Evolutionary conservation across 106 monocot species (phyloP).

Genomic region (Dioscorea alata): DNA sequence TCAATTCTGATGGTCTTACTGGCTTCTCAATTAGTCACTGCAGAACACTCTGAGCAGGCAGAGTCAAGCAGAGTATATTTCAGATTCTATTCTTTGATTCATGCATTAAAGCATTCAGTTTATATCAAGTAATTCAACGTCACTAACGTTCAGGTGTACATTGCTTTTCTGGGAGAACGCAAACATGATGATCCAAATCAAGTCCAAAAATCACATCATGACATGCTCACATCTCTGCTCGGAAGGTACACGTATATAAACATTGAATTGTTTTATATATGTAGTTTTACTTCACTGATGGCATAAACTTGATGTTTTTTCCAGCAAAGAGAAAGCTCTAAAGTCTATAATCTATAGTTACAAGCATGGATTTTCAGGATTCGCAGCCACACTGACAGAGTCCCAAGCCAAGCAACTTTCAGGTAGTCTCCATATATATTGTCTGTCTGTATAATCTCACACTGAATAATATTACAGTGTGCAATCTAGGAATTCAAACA

Average conservation of each 20-base stretch:
- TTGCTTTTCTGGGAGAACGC: constrained; percentile 31
- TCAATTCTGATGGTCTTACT: too few species aligned
- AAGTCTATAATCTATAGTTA: constrained; percentile 39
- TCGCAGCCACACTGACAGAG: constrained; percentile 47
- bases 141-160: constrained; percentile 13
- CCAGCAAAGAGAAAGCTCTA: constrained; percentile 37
- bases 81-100: too few species aligned
- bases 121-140: too few species aligned
- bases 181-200: constrained; percentile 19
- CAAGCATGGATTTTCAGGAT: constrained; percentile 61
- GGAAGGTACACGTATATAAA: constrained; percentile 17
- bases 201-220: constrained; percentile 20
- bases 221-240: constrained; percentile 19
- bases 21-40: too few species aligned
- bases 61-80: too few species aligned
- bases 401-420: constrained; percentile 21
- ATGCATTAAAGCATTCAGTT: too few species aligned
- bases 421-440: constrained; percentile 14
- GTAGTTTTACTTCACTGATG: not conserved
- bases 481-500: too few species aligned
- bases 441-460: not conserved
- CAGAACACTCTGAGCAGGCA: too few species aligned
- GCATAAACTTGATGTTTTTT: not conserved
- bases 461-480: not conserved
- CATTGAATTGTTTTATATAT: too few species aligned